A percentile compares a stretch with the other conserved stretches of the same genome.
Evolutionary conservation across 2,329 filamentous ascomycete species (phyloP).

Genomic region (Leptographium procerum): DNA sequence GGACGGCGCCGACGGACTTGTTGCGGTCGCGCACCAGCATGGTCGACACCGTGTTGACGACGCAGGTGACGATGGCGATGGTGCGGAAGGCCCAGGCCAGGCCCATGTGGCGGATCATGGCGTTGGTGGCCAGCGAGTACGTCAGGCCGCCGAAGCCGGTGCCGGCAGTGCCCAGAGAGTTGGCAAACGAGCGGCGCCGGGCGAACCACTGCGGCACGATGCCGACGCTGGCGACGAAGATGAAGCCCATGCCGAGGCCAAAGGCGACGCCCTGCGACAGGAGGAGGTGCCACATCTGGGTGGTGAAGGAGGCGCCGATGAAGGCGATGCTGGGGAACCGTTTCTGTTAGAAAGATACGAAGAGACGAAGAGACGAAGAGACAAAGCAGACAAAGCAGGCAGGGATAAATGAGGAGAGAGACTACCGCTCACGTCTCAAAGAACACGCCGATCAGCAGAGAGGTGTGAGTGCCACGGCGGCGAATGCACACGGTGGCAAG

Average conservation of each 20-base stretch:
- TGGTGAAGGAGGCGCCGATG: conserved; percentile 59
- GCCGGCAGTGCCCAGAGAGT: conserved; percentile 56
- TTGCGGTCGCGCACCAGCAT: conserved; percentile 61
- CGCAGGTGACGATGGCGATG: conserved; percentile 50
- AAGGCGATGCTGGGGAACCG: conserved; percentile 40
- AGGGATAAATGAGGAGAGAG: too few species aligned
- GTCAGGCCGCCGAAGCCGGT: conserved; percentile 63
- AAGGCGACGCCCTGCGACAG: conserved; percentile 66
- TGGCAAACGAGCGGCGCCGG: conserved; percentile 55
- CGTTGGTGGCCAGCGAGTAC: conserved; percentile 56
- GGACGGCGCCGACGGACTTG: conserved; percentile 54
- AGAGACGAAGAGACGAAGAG: neutral
- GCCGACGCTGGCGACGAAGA: conserved; percentile 58
- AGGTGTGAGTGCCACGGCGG: conserved; percentile 49
- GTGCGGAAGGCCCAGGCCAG: conserved; percentile 57
- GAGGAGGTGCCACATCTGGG: conserved; percentile 62
- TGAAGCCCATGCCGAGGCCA: conserved; percentile 66
- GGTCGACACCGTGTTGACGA: conserved; percentile 51
- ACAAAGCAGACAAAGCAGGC: neutral
- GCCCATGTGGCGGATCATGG: conserved; percentile 54
- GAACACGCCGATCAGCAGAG: conserved; percentile 52
- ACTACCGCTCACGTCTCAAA: conserved; percentile 43
- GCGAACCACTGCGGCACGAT: conserved; percentile 67
- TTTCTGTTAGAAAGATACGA: neutral
- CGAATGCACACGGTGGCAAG: conserved; percentile 52